Percentiles rank a stretch among this genome's conserved stretches.
Evolutionary conservation across 352 stramenopile species (phyloP).

Genomic region (Achlya hypogyna): DNA sequence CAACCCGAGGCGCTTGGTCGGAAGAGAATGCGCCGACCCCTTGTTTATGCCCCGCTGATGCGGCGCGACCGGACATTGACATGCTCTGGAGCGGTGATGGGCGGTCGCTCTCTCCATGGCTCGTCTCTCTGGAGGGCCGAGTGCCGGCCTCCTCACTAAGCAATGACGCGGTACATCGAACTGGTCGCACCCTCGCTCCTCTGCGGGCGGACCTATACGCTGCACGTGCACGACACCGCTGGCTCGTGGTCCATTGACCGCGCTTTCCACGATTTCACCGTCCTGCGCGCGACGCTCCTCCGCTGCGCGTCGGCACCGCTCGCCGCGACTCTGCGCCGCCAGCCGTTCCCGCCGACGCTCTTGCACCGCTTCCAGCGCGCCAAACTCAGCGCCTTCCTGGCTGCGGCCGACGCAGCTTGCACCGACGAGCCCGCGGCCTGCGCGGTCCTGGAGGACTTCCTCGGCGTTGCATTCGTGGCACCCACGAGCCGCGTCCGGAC

Average conservation of each 20-base stretch:
- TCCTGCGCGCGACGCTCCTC: neutral
- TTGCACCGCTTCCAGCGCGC: neutral
- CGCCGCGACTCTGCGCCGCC: neutral
- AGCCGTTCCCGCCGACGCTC: neutral
- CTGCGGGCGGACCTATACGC: neutral
- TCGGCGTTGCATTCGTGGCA: neutral
- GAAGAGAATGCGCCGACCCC: too few relatives aligned
- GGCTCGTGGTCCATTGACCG: neutral
- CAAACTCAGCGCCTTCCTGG: neutral
- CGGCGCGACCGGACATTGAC: too few relatives aligned
- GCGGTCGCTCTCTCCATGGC: too few relatives aligned
- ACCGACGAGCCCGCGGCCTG: neutral
- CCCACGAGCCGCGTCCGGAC: neutral
- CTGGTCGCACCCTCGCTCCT: neutral
- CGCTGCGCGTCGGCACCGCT: neutral
- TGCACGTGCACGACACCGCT: neutral
- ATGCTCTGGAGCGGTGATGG: too few relatives aligned
- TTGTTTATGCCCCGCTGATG: too few relatives aligned
- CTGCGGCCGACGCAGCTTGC: neutral
- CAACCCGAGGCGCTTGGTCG: too few relatives aligned
- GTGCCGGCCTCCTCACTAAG: too few relatives aligned
- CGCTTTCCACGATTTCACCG: neutral
- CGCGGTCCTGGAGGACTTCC: neutral
- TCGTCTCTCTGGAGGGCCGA: too few relatives aligned
- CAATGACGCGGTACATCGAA: neutral